Base-by-base conservation (phyloP, 2,329 filamentous ascomycete genomes). In the Fusarium sublunatum region DNA sequence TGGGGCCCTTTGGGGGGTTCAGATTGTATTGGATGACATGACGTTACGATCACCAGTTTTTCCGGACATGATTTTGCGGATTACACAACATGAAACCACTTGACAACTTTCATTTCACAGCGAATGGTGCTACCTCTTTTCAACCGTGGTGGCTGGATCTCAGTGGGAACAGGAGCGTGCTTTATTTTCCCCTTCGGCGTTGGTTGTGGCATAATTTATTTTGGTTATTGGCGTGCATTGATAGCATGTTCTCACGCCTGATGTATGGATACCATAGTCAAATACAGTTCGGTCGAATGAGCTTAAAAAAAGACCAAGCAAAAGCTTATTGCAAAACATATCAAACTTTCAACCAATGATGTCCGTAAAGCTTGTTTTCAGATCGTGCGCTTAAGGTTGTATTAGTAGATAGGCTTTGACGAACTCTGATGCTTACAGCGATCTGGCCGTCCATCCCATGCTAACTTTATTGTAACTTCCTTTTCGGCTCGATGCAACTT, bases 11-110 rank as follows among this genome's bases (percentile, higher is more conserved):
- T 19, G 19, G 19, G 19, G 34, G 41, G 42, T 42, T 42, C 28
- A n/a, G 34, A 19, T 39, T 54, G 41, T 54, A 35, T 39, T 54
- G 41, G 49, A 35, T 53, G 42, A 58, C 58, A 52, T 61, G 58
- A 61, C 31, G 38, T 61, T 60, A 60, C 42, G 56, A 61, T 61
- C 57, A 60, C 34, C 49, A 61, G 48, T 49, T 49, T 60, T 48
- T 35, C 47, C 45, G 57, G 61, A 44, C 47, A 47, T 64, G 43
- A 24, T 65, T 62, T 39, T 50, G 61, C 47, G 36, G 36, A 36
- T 19, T 35, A 32, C 36, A 12, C 13, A 3, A 29, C 32, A 55
- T 44, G 26, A 15, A 32, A 43, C 41, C 40, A 32, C 38, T 52
- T 42, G 25, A 52, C 9, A 46, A 36, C 24, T 29, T 53, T 38